Base-by-base conservation (phyloP, 192 early-diverging fungal genomes). In the Backusella circina region DNA sequence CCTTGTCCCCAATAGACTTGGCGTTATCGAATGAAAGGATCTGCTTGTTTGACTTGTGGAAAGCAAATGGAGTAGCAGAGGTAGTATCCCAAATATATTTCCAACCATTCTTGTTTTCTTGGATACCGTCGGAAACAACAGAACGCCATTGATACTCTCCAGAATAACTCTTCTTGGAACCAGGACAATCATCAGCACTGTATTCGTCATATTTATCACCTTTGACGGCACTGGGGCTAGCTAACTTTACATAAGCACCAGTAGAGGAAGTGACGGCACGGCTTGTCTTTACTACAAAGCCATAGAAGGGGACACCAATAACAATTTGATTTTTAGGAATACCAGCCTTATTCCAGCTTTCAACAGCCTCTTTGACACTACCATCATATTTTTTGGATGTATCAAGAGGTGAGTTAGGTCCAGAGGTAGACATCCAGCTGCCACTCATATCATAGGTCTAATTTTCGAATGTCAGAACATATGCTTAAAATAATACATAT, bases 21-120 rank as follows among this genome's bases (percentile, higher is more conserved):
- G 85, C 54, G 41, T 89, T 89, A 75, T 96, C 95, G 76, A 91
- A 95, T 13, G 91, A 90, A 39, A 90, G 90, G 75, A 95, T 72
- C 5, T 92, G 84, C 4, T 83, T 79, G 8, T 86, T 85, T 2
- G 50, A 51, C 5, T 79, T 67, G 74, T 91, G 91, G 78, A 91
- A 94, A 65, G 91, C 85, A 72, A 90, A 91, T 30, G 90, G 82
- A 0, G 95, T 93, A 75, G 87, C 81, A 69, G 92, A 91, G 33
- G 71, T 68, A 2, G 87, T 85, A 47, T 95, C 93, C 91, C 91
- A 96, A 75, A 88, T 84, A 21, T 87, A 79, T 7, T 83, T 73
- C 78, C 90, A 92, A 15, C 87, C 86, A 36, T 51, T 36, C 12
- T 61, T 18, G 30, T 47, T 76, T 0, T 65, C 33, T 0, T 50